Evolutionary conservation across 768 basidiomycete genomes (phyloP).

Genomic region (Termitomyces sp.): DNA sequence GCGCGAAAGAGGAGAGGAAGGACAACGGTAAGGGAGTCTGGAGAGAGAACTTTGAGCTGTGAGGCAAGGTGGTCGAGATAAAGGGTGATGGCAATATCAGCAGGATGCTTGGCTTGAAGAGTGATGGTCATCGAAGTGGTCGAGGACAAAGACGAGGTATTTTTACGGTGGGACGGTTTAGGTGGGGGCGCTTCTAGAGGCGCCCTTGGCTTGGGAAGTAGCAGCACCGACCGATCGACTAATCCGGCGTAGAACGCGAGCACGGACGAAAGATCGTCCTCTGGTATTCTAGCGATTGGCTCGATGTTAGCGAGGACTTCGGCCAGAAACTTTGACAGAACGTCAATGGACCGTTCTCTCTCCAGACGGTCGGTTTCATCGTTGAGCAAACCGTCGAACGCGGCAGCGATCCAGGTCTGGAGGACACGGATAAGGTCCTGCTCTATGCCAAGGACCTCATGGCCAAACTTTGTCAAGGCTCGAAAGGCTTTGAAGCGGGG

Average conservation of each 20-base stretch:
- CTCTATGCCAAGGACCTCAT: conserved; percentile 63
- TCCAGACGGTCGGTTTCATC: conserved; percentile 37
- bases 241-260: conserved; percentile 55
- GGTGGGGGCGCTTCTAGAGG: conserved; percentile 16
- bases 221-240: conserved; percentile 46
- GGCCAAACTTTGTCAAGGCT: conserved; percentile 55
- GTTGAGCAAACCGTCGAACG: neutral
- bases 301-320: conserved; percentile 43
- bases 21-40: conserved; percentile 45
- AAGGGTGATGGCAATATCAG: conserved; percentile 57
- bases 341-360: conserved; percentile 57
- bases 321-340: conserved; percentile 53
- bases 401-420: conserved; percentile 49
- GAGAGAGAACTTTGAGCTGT: conserved; percentile 54
- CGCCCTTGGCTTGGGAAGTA: conserved; percentile 27
- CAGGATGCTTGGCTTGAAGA: conserved; percentile 38
- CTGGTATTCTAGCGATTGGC: conserved; percentile 54
- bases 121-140: conserved; percentile 25
- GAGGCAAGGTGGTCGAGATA: conserved; percentile 61
- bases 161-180: conserved; percentile 43
- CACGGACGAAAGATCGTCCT: conserved; percentile 49
- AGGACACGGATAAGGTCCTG: conserved; percentile 46
- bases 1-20: conserved; percentile 72
- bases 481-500: conserved; percentile 61
- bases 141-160: conserved; percentile 56